Evolutionary conservation across 1,284 basidiomycete species (phyloP), one percentile per base, ranked within the genome.

Genomic region (Sporisorium scitamineum): DNA sequence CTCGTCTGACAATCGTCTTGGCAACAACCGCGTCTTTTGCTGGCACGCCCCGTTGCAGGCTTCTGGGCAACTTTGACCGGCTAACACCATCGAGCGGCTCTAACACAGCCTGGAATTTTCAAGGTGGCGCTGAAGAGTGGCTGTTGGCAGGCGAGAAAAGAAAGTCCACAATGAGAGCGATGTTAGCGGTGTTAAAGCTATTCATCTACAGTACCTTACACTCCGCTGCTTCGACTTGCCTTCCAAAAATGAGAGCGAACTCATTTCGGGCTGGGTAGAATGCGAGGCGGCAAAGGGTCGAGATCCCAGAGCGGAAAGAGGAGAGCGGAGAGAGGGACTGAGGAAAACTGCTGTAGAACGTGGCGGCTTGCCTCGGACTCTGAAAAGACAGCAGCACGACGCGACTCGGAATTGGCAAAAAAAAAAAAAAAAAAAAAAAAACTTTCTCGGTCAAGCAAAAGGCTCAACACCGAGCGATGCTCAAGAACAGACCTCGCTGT

Each of bases 181-280:
- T 48, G 47, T 48, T 48, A 27, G 47, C 27, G 47, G 47, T 48
- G 47, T 48, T 48, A 27, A 48, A 48, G 26, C 47, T 5, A 29
- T 14, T 27, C 16, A n/a, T 48, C 47, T 48, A 31, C 47, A 7
- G 16, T 48, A 27, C 26, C 14, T 20, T 20, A 20, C 41, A 42
- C 27, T 48, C 47, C 47, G 37, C 37, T 39, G 18, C 8, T 5
- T 11, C 5, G 18, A 39, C 14, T 2, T 37, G 7, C 34, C 14
- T 37, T 37, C 34, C 34, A 37, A 37, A 13, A 37, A 14, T 6
- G 14, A 37, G 34, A n/a, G n/a, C n/a, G n/a, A n/a, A n/a, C n/a
- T n/a, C n/a, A n/a, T n/a, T n/a, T n/a, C n/a, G n/a, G n/a, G n/a
- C n/a, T n/a, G n/a, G n/a, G n/a, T n/a, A n/a, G n/a, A n/a, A n/a